Evolutionary conservation across 441 rosid genomes (phyloP), one percentile per base, ranked within the genome.

Genomic region (Melastoma candidum): DNA sequence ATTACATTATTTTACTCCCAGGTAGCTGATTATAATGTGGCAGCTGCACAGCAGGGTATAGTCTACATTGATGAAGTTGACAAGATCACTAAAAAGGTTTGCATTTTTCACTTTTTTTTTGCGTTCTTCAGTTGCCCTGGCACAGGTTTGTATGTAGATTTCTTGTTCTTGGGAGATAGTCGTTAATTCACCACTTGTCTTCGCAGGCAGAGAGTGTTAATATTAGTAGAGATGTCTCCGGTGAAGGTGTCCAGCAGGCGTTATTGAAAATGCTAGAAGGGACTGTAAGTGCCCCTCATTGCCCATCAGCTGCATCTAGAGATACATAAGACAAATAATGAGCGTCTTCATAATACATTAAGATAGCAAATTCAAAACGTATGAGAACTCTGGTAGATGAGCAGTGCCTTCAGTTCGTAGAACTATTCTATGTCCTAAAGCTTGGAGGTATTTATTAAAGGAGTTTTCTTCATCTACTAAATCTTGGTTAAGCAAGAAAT

Each of bases 21-120:
- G 99, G 95, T 75, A 66, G 90, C 96, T 61, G 96, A 93, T 68
- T 86, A 93, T 68, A 93, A 93, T 65, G 96, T 93, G 63, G 82
- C 93, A 68, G 97, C 99, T 65, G 99, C 99, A 46, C 99, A 94
- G 69, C 99, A 94, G 73, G 99, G 99, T 67, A 94, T 94, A 67
- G 84, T 94, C 54, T 94, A 94, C 73, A 84, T 94, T 47, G 99
- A 94, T 66, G 97, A 94, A 85, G 95, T 94, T 17, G 99, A 94
- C 76, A 94, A 94, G 75, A 94, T 94, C 58, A 89, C 99, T 53
- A 94, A 89, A 76, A 94, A 94, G 94, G 97, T 84, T 49, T 14
- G 1, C 60, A 47, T 26, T 47, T 45, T 62, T 5, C 27, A 53
- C 32, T 17, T 58, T 44, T 48, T 17, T 41, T 8, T 24, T 46